Base-by-base conservation (phyloP, 164 flowering plant species). In the Echeveria elegans region DNA sequence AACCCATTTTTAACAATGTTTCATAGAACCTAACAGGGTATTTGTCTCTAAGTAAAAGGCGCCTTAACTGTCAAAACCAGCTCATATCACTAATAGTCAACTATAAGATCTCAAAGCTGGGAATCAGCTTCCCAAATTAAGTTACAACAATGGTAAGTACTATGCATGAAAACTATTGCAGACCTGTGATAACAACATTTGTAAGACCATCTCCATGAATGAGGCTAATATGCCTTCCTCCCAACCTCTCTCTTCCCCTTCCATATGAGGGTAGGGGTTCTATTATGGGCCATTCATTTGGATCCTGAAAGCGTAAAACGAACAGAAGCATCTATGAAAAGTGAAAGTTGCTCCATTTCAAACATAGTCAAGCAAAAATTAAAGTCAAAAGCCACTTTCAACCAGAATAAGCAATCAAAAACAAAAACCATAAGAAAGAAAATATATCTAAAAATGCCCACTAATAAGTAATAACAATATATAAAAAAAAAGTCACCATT, bases 211-310 rank as follows among this genome's bases (percentile, higher is more conserved):
- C 73, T 52, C 97, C 99, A 76, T 95, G 99, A 60, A 95, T 84
- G 68, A 95, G 97, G 82, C 99, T 95, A 18, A 89, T 92, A 71
- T 92, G 97, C 74, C 99, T 79, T 43, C 90, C 96, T 63, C 99
- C 99, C 69, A 79, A 64, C 74, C 99, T 86, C 75, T 95, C 99
- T 73, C 97, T 91, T 30, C 99, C 99, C 80, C 97, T 85, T 72
- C 99, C 99, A 82, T 95, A 95, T 14, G 97, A 91, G 32, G 94
- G 96, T 79, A 95, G 75, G 24, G 99, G 86, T 69, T 88, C 88
- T 65, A 95, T 85, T 2, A 95, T 68, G 12, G 99, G 99, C 99
- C 97, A 92, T 72, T 92, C 97, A 63, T 81, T 69, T 63, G 82
- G 83, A 62, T 86, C 85, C 99, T 95, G 72, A 45, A 45, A 34